Conservation (phyloP, 108 stramenopile species). For the Aurantiochytrium sp. region DNA sequence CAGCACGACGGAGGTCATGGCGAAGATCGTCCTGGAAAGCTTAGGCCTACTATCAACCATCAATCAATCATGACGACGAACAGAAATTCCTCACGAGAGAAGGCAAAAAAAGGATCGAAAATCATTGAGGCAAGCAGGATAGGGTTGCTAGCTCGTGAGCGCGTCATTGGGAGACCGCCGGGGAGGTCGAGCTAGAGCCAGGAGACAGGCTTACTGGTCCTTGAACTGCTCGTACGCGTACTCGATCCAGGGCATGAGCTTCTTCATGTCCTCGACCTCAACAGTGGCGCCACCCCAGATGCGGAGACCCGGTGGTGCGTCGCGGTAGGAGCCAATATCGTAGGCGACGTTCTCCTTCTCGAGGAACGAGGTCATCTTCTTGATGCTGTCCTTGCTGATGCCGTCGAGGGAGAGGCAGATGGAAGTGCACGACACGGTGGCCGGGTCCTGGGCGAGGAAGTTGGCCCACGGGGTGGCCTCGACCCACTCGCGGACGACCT, state of each 20-base stretch:
- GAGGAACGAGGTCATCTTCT: slow-evolving; percentile 82
- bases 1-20: no score
- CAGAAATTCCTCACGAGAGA: no score
- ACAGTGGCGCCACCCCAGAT: slow-evolving; percentile 99
- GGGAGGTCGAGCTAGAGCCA: no score
- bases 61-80: no score
- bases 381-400: slow-evolving; percentile 78
- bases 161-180: no score
- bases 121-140: no score
- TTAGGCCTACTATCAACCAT: no score
- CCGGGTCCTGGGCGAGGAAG: slow-evolving; percentile 91
- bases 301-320: slow-evolving; percentile 95
- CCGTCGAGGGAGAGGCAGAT: slow-evolving; percentile 93
- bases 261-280: slow-evolving; percentile 89
- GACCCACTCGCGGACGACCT: slow-evolving; percentile 85
- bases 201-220: slow-evolving; percentile 15
- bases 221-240: slow-evolving; percentile 89
- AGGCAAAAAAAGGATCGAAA: no score
- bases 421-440: slow-evolving; percentile 86
- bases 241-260: slow-evolving; percentile 94
- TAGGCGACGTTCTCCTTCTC: slow-evolving; percentile 87
- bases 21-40: no score
- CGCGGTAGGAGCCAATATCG: slow-evolving; percentile 98
- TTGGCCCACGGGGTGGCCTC: slow-evolving; percentile 83
- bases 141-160: no score